Evolutionary conservation across 768 basidiomycete species (phyloP).

Genomic region (Hebeloma cylindrosporum): DNA sequence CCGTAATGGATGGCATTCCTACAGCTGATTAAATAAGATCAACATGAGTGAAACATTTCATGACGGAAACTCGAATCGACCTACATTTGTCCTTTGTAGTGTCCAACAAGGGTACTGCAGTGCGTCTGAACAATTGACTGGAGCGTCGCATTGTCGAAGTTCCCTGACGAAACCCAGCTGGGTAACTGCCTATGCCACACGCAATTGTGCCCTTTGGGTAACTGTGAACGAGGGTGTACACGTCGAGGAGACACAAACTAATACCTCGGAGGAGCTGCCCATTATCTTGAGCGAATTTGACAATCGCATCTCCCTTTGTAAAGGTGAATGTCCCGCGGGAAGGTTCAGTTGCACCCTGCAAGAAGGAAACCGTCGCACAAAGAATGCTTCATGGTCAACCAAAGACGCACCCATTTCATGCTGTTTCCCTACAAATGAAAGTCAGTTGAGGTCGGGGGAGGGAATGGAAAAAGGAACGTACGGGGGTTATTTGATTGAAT

Average conservation of each 20-base stretch:
- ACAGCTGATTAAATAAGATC: slow-evolving; percentile 11
- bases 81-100: slow-evolving; percentile 54
- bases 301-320: slow-evolving; percentile 42
- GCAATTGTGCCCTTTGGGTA: slow-evolving; percentile 37
- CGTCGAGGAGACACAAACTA: neutral
- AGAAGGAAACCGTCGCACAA: neutral
- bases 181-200: slow-evolving; percentile 57
- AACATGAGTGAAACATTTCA: neutral
- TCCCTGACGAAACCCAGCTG: slow-evolving; percentile 45
- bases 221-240: neutral
- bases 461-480: slow-evolving; percentile 6
- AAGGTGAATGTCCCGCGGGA: slow-evolving; percentile 48
- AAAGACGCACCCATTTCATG: slow-evolving; percentile 54
- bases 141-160: slow-evolving; percentile 42
- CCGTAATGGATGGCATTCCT: no score
- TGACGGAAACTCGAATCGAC: neutral
- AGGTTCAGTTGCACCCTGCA: slow-evolving; percentile 54
- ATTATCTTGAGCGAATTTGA: slow-evolving; percentile 43
- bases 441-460: neutral
- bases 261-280: slow-evolving; percentile 47
- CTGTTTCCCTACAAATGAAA: slow-evolving; percentile 35
- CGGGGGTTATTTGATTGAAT: slow-evolving; percentile 50
- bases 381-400: neutral
- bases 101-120: slow-evolving; percentile 48
- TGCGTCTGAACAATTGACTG: slow-evolving; percentile 48